Conservation (phyloP, 2,329 filamentous ascomycete genomes). For the Didymella segeticola region DNA sequence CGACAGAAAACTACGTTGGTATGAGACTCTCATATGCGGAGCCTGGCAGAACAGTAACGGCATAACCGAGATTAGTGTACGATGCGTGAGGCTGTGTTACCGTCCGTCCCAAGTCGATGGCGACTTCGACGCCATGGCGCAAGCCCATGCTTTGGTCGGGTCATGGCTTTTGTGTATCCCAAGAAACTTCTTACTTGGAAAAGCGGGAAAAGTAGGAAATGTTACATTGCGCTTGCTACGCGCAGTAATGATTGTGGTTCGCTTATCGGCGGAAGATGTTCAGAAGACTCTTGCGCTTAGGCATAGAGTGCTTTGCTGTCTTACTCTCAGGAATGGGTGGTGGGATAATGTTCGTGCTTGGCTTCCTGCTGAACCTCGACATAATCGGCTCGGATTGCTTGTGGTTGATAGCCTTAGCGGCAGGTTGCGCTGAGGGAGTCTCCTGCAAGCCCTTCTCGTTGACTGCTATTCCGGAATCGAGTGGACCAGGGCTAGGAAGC, state of each 20-base stretch:
- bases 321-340: conserved; percentile 43
- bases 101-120: not conserved
- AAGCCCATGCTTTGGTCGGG: conserved; percentile 6
- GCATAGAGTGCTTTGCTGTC: conserved; percentile 43
- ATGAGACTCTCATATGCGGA: conserved; percentile 3
- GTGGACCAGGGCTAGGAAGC: conserved; percentile 42
- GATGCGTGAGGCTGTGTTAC: not conserved
- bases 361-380: conserved; percentile 28
- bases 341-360: conserved; percentile 26
- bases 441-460: conserved; percentile 35
- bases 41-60: not conserved
- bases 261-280: conserved; percentile 50
- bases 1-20: conserved; percentile 3
- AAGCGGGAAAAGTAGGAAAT: not conserved
- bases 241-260: not conserved
- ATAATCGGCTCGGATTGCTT: conserved; percentile 36
- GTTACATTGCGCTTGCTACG: not conserved
- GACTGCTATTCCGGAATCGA: conserved; percentile 46
- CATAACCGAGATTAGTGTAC: not conserved
- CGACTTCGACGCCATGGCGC: conserved; percentile 6
- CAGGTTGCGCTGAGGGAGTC: conserved; percentile 20
- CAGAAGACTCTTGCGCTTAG: conserved; percentile 57
- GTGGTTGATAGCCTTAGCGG: conserved; percentile 28
- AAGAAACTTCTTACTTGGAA: not conserved
- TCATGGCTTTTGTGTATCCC: conserved; percentile 9